Evolutionary conservation across 192 early-diverging fungal genomes (phyloP), one percentile per base, ranked within the genome.

Genomic region (Rhizophagus sp.): DNA sequence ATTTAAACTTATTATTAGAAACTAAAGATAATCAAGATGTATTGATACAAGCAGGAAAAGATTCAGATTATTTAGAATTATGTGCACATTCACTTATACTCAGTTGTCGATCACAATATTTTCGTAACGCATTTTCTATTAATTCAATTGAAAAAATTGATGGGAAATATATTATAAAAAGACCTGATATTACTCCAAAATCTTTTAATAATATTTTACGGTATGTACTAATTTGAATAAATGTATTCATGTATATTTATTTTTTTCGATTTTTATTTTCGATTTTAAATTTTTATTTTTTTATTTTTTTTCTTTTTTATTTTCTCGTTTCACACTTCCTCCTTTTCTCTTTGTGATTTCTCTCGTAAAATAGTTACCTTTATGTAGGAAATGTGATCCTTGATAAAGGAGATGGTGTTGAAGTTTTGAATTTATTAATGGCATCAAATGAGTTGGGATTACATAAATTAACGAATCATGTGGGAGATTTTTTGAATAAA

Each of bases 61-160:
- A 39, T 33, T 12, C 67, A 0, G 12, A 69, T 69, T 36, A 57
- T 57, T 7, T 7, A 22, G 52, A 57, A 57, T 57, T 57, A 17
- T n/a, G 22, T 57, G 52, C 52, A 17, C 52, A 57, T 69, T 69
- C 67, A n/a, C 13, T 69, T 19, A 69, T 69, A 36, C 67, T 69
- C 6, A 3, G 36, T 30, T 19, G 30, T 22, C 27, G 67, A 69
- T 69, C 67, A 17, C 30, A 69, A 27, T 69, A 69, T 33, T 69
- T 69, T 69, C 27, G 27, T 36, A 13, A 36, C 25, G 27, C 27
- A 8, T 33, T 69, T 22, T 2, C 67, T 22, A 1, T 4, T 3
- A 15, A 69, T 69, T 69, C 30, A 22, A 7, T 57, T n/a, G 52
- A 57, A 57, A 22, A 7, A 57, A 57, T 7, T 6, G 52, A 57